Evolutionary conservation across 2,329 filamentous ascomycete genomes (phyloP), one percentile per base, ranked within the genome.

Genomic region (Colletotrichum sp.): DNA sequence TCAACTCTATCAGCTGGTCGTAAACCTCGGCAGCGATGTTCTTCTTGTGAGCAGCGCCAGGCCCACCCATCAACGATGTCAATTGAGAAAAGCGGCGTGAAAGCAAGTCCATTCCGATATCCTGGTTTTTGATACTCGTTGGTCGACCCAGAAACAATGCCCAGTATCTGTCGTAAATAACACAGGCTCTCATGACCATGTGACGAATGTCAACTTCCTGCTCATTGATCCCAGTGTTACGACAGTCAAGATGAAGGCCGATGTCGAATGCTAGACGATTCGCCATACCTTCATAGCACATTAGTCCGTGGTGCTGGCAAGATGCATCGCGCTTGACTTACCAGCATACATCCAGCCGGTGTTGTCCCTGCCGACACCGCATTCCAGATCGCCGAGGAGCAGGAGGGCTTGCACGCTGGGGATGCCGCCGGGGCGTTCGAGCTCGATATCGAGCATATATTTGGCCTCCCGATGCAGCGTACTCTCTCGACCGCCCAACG

Each of bases 151-250:
- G 83, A 78, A 90, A 89, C n/a, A 91, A 81, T 1, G 89, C 87
- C 88, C 88, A 90, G 77, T 90, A 88, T 79, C 88, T 87, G 82
- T 91, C 89, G 73, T 89, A 89, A 74, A 90, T 86, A 8, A 90
- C 85, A 72, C 87, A 90, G 2, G 89, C 88, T 77, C 86, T 85
- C 79, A 90, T 86, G 15, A 86, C 87, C 85, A 89, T 89, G 64
- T 88, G 88, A 7, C 89, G 84, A 65, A 89, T 87, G 39, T 86
- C 83, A 5, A 86, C 83, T 75, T 90, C 89, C 16, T 84, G 83
- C 26, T 88, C 86, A 7, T 85, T 82, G 36, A 90, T 83, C 5
- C 84, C 86, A 55, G 84, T 84, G 32, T 81, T 81, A 39, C 84
- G 80, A 60, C 84, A 86, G 78, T 88, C 85, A 7, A 90, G 83